A percentile compares a stretch with the other conserved stretches of the same genome.
These are phyloP conservation scores for Chrysanthemum lavandulifolium DNA, from an alignment of 129 eudicot species.

Conservation along the genomic window DNA sequence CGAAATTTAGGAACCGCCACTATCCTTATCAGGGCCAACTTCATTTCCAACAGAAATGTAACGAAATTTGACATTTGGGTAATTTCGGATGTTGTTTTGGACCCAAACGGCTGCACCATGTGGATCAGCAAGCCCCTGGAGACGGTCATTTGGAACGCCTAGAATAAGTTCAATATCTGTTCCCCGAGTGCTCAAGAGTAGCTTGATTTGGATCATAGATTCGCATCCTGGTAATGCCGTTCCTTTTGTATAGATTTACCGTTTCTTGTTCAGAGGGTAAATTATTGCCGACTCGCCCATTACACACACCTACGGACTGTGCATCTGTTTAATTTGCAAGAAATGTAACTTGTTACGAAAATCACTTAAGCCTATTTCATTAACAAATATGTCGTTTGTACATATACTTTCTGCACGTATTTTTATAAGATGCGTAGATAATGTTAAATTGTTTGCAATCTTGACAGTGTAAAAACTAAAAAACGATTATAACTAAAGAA, in stretches of 20 bases:
- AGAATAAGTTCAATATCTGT: constrained; percentile 39
- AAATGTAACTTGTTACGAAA: not conserved
- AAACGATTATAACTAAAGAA: no score
- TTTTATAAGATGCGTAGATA: no score
- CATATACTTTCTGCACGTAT: no score
- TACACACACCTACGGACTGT: constrained; percentile 34
- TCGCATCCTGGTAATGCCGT: constrained; percentile 18
- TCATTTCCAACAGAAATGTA: constrained; percentile 18
- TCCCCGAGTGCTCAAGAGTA: constrained; percentile 27
- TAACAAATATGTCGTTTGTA: no score
- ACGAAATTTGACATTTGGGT: constrained; percentile 20
- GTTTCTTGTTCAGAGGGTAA: constrained; percentile 37
- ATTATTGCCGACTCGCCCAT: constrained; percentile 27
- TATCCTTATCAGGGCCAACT: no score
- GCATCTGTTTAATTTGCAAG: constrained; percentile 27
- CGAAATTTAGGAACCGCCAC: no score
- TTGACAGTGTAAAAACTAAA: no score
- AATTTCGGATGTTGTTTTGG: constrained; percentile 20
- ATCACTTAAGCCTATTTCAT: not conserved
- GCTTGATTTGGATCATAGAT: not conserved
- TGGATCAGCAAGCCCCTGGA: constrained; percentile 21
- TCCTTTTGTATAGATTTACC: constrained; percentile 25
- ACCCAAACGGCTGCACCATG: constrained; percentile 41
- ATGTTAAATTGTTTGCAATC: no score
- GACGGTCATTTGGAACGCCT: constrained; percentile 33